These are phyloP conservation scores for Colletotrichum truncatum DNA, from an alignment of 2,329 filamentous ascomycete genomes.

Conservation along the genomic window DNA sequence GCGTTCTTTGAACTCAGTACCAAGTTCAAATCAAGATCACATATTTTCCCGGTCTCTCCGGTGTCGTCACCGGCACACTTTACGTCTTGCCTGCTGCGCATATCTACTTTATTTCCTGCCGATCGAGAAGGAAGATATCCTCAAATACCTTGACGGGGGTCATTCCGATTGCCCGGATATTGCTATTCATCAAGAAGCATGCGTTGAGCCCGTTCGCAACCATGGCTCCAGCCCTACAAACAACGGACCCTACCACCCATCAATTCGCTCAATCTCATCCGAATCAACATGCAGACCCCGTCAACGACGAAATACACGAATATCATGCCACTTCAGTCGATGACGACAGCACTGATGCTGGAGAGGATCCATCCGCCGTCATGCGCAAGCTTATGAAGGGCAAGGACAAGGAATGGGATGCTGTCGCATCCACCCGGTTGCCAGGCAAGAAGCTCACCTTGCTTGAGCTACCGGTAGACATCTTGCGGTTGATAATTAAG, in stretches of 20 bases:
- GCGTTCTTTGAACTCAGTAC: background rate
- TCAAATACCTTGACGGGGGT: no score
- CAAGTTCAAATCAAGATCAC: slow-evolving; percentile 1
- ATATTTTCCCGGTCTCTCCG: background rate
- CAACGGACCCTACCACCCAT: slow-evolving; percentile 19
- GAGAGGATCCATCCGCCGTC: slow-evolving; percentile 31
- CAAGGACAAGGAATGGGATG: slow-evolving; percentile 73
- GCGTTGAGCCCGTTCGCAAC: slow-evolving; percentile 17
- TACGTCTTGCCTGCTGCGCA: no score
- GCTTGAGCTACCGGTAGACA: slow-evolving; percentile 80
- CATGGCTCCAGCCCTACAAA: slow-evolving; percentile 29
- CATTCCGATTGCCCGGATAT: background rate
- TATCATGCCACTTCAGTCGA: background rate
- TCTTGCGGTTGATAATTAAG: slow-evolving; percentile 81
- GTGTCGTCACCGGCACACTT: no score
- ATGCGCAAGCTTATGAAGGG: slow-evolving; percentile 57
- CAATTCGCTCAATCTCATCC: slow-evolving; percentile 25
- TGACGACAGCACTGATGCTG: slow-evolving; percentile 10
- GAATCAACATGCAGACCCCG: slow-evolving; percentile 3
- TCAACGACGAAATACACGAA: slow-evolving; percentile 3
- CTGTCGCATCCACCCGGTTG: slow-evolving; percentile 55
- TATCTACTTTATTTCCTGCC: no score
- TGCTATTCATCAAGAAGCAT: slow-evolving; percentile 16
- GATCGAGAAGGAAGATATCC: background rate
- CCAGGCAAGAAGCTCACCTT: slow-evolving; percentile 58